These are phyloP conservation scores for Ophiocordyceps camponoti-leonardi DNA, from an alignment of 2,329 filamentous ascomycete genomes.

Conservation along the genomic window DNA sequence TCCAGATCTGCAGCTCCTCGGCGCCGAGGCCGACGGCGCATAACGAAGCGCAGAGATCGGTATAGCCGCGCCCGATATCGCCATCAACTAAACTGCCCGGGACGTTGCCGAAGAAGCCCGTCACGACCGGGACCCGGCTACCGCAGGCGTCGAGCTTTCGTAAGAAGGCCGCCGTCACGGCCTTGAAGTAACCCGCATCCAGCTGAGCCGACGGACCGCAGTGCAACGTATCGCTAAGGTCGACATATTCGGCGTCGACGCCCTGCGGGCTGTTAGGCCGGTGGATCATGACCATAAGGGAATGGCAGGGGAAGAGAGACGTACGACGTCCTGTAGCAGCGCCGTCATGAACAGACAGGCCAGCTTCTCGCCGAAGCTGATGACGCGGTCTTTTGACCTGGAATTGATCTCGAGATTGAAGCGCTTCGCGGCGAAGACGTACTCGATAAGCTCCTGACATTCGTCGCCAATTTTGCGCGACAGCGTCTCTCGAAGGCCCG, in stretches of 20 bases:
- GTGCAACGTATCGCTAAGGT: slow-evolving; percentile 68
- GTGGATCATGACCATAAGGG: neutral
- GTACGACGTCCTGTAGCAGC: slow-evolving; percentile 56
- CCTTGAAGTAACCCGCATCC: slow-evolving; percentile 52
- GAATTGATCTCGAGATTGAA: slow-evolving; percentile 63
- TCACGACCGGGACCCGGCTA: slow-evolving; percentile 59
- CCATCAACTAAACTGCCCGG: slow-evolving; percentile 77
- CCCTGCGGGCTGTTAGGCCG: slow-evolving; percentile 25
- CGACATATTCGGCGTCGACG: slow-evolving; percentile 76
- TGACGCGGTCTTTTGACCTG: slow-evolving; percentile 68
- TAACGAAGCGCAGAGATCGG: slow-evolving; percentile 84
- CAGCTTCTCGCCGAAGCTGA: slow-evolving; percentile 91
- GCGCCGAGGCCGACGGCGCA: slow-evolving; percentile 80
- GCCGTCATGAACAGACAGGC: slow-evolving; percentile 85
- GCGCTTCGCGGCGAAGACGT: slow-evolving; percentile 43
- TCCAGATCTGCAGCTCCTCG: slow-evolving; percentile 90
- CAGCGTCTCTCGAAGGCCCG: slow-evolving; percentile 39
- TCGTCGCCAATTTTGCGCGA: slow-evolving; percentile 54
- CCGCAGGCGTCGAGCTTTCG: slow-evolving; percentile 49
- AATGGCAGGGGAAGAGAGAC: slow-evolving; percentile 1
- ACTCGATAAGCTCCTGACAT: slow-evolving; percentile 66
- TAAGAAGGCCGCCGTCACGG: slow-evolving; percentile 41
- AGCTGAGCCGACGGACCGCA: slow-evolving; percentile 42
- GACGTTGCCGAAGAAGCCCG: slow-evolving; percentile 88
- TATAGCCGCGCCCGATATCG: slow-evolving; percentile 88